A percentile compares a stretch with the other conserved stretches of the same genome.
phyloP scores from a whole-genome alignment of 306 rosid species.

The Rubus idaeus region DNA sequence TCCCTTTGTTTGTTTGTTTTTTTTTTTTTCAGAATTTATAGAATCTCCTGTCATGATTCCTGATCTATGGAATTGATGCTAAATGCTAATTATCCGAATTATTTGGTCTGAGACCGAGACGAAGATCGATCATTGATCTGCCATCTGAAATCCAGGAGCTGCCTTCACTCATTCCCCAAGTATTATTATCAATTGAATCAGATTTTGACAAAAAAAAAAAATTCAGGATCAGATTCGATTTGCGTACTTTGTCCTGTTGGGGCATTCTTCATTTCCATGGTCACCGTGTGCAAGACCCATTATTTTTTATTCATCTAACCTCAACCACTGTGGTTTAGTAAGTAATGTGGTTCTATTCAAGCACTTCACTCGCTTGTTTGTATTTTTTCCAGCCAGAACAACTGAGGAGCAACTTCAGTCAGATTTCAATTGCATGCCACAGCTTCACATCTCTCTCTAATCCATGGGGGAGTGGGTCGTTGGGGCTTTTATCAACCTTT shows the following conservation, averaged over 20 bases:
- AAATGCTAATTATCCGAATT: neutral
- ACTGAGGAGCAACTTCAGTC: slow-evolving; percentile 20
- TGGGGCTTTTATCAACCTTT: slow-evolving; percentile 94
- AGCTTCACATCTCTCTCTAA: slow-evolving; percentile 37
- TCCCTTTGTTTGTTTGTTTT: neutral
- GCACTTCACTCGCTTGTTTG: neutral
- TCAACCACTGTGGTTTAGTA: neutral
- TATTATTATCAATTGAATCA: neutral
- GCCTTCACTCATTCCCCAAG: neutral
- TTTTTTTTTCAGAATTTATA: neutral
- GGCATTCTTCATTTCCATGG: neutral
- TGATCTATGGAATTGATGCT: slow-evolving; percentile 8
- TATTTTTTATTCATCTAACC: neutral
- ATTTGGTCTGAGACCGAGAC: neutral
- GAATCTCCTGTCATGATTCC: neutral
- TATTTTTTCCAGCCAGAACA: slow-evolving; percentile 19
- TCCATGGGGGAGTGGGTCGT: slow-evolving; percentile 98
- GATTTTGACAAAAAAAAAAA: neutral
- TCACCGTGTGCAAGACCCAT: neutral
- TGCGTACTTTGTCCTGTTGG: neutral
- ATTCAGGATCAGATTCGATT: neutral
- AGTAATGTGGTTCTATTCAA: neutral
- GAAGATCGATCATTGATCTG: slow-evolving; percentile 5
- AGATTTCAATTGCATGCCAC: slow-evolving; percentile 46
- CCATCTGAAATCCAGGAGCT: neutral